phyloP scores from a whole-genome alignment of 2,329 filamentous ascomycete species.

The Xylariales sp. region DNA sequence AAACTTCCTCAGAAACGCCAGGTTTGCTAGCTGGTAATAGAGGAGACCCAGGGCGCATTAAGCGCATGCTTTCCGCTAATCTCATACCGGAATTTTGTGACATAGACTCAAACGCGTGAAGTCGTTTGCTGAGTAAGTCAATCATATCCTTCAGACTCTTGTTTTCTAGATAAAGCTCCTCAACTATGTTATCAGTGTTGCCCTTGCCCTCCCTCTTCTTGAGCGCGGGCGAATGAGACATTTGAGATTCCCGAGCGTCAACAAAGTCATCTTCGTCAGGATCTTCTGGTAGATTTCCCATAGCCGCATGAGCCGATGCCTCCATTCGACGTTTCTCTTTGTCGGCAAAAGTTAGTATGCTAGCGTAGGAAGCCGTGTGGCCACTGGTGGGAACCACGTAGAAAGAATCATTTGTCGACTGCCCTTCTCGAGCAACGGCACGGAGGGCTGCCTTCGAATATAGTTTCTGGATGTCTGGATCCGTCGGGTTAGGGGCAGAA shows the following conservation, averaged over 20 bases:
- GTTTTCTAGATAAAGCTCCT: conserved; percentile 92
- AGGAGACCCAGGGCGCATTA: conserved; percentile 69
- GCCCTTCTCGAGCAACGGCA: conserved; percentile 77
- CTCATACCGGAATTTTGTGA: conserved; percentile 89
- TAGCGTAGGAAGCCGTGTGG: conserved; percentile 92
- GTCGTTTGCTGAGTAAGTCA: conserved; percentile 84
- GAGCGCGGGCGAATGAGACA: conserved; percentile 56
- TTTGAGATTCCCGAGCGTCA: conserved; percentile 79
- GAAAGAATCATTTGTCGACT: conserved; percentile 79
- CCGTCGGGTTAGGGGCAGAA: conserved; percentile 54
- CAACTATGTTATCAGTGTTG: conserved; percentile 70
- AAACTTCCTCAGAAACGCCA: conserved; percentile 57
- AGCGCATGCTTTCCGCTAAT: conserved; percentile 83
- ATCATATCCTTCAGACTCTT: conserved; percentile 84
- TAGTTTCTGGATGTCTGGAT: conserved; percentile 83
- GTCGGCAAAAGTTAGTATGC: conserved; percentile 79
- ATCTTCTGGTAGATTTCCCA: conserved; percentile 59
- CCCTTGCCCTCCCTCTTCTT: conserved; percentile 56
- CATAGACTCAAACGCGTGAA: conserved; percentile 94
- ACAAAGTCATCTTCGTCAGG: conserved; percentile 88
- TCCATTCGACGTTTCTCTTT: conserved; percentile 72
- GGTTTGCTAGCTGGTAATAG: conserved; percentile 46
- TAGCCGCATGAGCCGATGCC: conserved; percentile 58
- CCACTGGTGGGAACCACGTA: conserved; percentile 94
- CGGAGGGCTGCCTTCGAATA: conserved; percentile 88